phyloP scores from a whole-genome alignment of 352 stramenopile genomes.

The Globisporangium spiculum region DNA sequence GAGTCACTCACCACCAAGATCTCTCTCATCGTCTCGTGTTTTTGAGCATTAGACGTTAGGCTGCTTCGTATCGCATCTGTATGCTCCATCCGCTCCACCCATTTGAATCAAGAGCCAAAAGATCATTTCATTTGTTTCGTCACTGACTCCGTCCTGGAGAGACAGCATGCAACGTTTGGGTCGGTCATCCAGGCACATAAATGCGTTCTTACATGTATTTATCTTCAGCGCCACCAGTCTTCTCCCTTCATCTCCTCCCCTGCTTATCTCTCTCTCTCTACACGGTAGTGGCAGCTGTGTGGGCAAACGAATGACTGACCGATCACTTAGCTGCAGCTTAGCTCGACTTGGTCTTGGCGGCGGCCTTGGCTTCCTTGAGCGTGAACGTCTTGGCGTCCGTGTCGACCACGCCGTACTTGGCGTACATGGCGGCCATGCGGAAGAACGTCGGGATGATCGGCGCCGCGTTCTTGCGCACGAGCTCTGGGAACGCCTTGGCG shows the following conservation, averaged over 20 bases:
- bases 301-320: background rate
- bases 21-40: background rate
- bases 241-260: no score
- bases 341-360: slow-evolving; percentile 23
- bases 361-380: slow-evolving; percentile 52
- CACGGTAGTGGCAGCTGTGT: no score
- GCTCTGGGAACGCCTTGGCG: slow-evolving; percentile 62
- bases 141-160: background rate
- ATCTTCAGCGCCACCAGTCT: background rate
- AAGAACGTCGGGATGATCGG: slow-evolving; percentile 69
- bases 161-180: background rate
- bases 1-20: background rate
- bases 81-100: no score
- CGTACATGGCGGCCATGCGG: slow-evolving; percentile 58
- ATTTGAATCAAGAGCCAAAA: background rate
- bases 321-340: slow-evolving; percentile 2
- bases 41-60: background rate
- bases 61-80: background rate
- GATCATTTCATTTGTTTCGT: background rate
- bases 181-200: background rate
- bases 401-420: slow-evolving; percentile 69
- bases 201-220: background rate
- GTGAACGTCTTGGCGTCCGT: slow-evolving; percentile 63
- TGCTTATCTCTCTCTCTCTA: no score
- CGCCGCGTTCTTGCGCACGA: slow-evolving; percentile 66